phyloP scores from a whole-genome alignment of 805 yeast genomes.

The Monosporozyma unispora region DNA sequence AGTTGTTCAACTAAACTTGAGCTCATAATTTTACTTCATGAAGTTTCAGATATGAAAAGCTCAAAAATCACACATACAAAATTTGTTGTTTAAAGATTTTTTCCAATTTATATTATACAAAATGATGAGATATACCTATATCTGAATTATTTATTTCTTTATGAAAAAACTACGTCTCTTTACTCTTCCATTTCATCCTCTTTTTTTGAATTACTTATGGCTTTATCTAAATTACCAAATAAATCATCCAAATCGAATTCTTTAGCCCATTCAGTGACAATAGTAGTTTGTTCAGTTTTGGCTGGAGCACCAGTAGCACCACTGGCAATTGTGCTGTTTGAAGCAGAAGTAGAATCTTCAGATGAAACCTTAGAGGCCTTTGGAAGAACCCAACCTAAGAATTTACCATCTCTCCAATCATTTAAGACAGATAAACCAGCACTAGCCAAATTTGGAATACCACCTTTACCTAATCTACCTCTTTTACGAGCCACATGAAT shows the following conservation, averaged over 20 bases:
- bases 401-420: conserved; percentile 97
- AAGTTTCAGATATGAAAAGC: neutral
- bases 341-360: conserved; percentile 16
- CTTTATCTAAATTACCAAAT: conserved; percentile 38
- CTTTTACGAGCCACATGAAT: conserved; percentile 88
- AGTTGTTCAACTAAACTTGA: no score
- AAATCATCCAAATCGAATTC: conserved; percentile 89
- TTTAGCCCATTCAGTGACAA: conserved; percentile 86
- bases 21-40: no score
- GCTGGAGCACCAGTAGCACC: conserved; percentile 35
- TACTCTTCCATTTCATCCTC: conserved; percentile 12
- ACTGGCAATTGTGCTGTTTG: conserved; percentile 25
- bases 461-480: conserved; percentile 89
- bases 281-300: conserved; percentile 53
- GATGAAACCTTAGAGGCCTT: conserved; percentile 36
- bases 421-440: conserved; percentile 77
- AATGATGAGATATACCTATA: conserved; percentile 1
- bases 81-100: neutral
- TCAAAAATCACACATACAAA: neutral
- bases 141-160: neutral
- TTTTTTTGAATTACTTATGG: conserved; percentile 22
- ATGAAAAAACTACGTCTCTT: neutral
- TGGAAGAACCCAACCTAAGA: conserved; percentile 84
- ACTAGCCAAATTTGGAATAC: conserved; percentile 78
- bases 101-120: conserved; percentile 1